phyloP scores from a whole-genome alignment of 495 filamentous ascomycete genomes.

The Ramalina intermedia region DNA sequence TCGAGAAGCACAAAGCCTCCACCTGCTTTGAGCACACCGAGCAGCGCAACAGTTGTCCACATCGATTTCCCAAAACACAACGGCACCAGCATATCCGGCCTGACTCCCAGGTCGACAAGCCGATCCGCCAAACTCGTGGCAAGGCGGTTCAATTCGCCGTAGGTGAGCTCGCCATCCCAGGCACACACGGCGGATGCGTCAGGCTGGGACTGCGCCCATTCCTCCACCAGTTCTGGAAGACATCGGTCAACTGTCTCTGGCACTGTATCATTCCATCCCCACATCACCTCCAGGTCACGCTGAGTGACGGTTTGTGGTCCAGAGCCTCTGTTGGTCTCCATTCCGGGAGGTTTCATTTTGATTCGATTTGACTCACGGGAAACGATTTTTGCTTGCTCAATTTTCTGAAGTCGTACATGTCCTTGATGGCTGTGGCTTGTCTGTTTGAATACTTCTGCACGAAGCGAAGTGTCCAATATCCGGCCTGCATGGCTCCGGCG shows the following conservation, averaged over 20 bases:
- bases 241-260: not conserved
- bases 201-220: not conserved
- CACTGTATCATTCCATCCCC: not conserved
- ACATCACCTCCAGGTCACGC: not conserved
- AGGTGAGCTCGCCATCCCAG: not conserved
- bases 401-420: too few relatives aligned
- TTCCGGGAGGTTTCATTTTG: too few relatives aligned
- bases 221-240: not conserved
- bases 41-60: conserved; percentile 34
- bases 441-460: too few relatives aligned
- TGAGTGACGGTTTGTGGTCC: not conserved
- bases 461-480: too few relatives aligned
- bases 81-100: conserved; percentile 29
- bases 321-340: not conserved
- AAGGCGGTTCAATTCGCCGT: not conserved
- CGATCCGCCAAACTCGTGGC: not conserved
- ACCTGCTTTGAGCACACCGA: conserved; percentile 41
- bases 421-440: too few relatives aligned
- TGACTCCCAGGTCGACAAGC: conserved; percentile 11
- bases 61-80: conserved; percentile 42
- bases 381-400: too few relatives aligned
- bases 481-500: too few relatives aligned
- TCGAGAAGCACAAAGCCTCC: conserved; percentile 30
- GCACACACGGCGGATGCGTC: not conserved
- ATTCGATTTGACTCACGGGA: too few relatives aligned